A percentile compares a stretch with the other conserved stretches of the same genome.
phyloP scores from a whole-genome alignment of 768 basidiomycete species.

The Leccinum broughii region DNA sequence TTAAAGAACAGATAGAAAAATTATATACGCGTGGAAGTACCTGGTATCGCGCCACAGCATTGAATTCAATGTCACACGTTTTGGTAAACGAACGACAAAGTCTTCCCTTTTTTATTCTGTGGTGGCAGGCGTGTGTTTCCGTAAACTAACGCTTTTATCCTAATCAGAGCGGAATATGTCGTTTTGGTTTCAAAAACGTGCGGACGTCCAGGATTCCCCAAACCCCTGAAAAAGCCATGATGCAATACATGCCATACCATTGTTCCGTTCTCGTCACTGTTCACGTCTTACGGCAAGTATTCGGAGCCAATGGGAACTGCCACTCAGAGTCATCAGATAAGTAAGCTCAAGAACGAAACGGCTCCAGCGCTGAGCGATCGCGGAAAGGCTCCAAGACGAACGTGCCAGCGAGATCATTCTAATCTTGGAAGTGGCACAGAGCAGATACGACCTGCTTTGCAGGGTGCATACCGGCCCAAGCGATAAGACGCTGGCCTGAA shows the following conservation, averaged over 20 bases:
- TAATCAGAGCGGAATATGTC: background rate
- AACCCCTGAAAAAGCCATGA: background rate
- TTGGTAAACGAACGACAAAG: background rate
- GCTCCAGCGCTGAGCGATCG: slow-evolving; percentile 12
- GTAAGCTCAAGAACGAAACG: slow-evolving; percentile 5
- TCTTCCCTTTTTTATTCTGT: background rate
- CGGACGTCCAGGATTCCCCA: background rate
- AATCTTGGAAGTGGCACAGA: slow-evolving; percentile 13
- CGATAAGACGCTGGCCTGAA: background rate
- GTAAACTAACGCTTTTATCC: background rate
- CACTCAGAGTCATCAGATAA: slow-evolving; percentile 3
- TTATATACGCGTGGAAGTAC: background rate
- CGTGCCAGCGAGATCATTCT: slow-evolving; percentile 2
- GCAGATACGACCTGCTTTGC: slow-evolving; percentile 1
- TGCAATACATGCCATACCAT: background rate
- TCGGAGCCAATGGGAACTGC: background rate
- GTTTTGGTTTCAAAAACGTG: background rate
- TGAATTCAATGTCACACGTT: background rate
- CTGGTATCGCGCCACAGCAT: background rate
- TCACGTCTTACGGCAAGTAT: background rate
- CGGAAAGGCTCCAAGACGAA: slow-evolving; percentile 5
- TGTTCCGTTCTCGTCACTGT: background rate
- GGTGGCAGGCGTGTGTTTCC: background rate
- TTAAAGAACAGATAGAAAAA: background rate
- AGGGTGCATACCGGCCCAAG: background rate